These are phyloP conservation scores for Cytospora mali DNA, from an alignment of 2,329 filamentous ascomycete species.

Conservation along the genomic window DNA sequence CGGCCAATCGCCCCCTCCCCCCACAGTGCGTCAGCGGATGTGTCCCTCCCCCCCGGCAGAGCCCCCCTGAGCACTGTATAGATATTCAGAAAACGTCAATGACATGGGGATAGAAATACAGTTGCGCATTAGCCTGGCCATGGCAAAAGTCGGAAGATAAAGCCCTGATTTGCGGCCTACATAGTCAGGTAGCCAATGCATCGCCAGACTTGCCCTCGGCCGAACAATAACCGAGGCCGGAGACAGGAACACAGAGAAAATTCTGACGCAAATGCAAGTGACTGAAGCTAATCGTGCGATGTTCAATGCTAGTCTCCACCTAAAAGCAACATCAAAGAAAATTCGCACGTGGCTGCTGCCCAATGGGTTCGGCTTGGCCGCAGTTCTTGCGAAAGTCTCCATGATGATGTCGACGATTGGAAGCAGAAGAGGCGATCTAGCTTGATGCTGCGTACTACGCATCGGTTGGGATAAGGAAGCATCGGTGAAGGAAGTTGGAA, in stretches of 20 bases:
- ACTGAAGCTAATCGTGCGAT: slow-evolving; percentile 32
- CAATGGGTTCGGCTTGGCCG: slow-evolving; percentile 34
- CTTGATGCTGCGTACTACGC: slow-evolving; percentile 18
- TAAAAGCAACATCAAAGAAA: slow-evolving; percentile 32
- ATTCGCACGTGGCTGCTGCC: slow-evolving; percentile 39
- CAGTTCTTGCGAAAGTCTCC: slow-evolving; percentile 18
- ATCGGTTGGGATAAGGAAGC: not conserved
- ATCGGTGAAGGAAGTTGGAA: slow-evolving; percentile 11
- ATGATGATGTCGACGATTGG: slow-evolving; percentile 22
- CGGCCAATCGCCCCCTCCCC: no score
- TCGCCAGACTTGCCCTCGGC: slow-evolving; percentile 13
- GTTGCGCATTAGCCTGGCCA: slow-evolving; percentile 23
- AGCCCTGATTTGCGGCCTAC: not conserved
- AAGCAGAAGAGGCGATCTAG: slow-evolving; percentile 20
- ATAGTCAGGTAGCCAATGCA: slow-evolving; percentile 13
- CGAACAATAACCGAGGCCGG: slow-evolving; percentile 27
- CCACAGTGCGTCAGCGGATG: slow-evolving; percentile 1
- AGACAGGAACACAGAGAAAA: slow-evolving; percentile 22
- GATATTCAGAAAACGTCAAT: not conserved
- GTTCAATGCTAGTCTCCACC: slow-evolving; percentile 35
- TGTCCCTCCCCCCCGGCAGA: slow-evolving; percentile 1
- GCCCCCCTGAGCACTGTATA: slow-evolving; percentile 5
- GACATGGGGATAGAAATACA: slow-evolving; percentile 6
- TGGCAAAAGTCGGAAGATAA: slow-evolving; percentile 16
- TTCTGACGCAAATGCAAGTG: slow-evolving; percentile 27